Percentiles rank a stretch among this genome's conserved stretches.
phyloP scores from a whole-genome alignment of 2,329 filamentous ascomycete species.

The Diaporthe sp. region DNA sequence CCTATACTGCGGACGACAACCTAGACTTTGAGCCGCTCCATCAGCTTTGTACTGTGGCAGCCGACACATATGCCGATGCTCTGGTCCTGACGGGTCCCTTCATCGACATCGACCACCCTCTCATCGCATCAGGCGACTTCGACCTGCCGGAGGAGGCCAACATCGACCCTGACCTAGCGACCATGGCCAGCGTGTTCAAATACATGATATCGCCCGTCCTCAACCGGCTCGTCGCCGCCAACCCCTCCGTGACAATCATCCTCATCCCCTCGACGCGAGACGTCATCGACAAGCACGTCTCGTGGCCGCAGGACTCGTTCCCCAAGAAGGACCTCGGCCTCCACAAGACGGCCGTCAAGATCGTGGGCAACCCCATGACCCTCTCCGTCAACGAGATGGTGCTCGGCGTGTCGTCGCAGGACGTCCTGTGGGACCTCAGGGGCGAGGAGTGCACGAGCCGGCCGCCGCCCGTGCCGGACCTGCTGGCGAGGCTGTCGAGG shows the following conservation, averaged over 20 bases:
- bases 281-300: conserved; percentile 83
- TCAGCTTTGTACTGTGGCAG: conserved; percentile 82
- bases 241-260: conserved; percentile 84
- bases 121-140: conserved; percentile 85
- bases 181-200: conserved; percentile 86
- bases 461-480: conserved; percentile 66
- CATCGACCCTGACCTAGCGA: conserved; percentile 82
- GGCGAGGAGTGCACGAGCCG: conserved; percentile 77
- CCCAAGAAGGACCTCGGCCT: conserved; percentile 80
- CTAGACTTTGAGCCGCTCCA: conserved; percentile 90
- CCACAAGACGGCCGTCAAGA: conserved; percentile 75
- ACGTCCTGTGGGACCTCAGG: conserved; percentile 86
- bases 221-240: conserved; percentile 74
- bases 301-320: conserved; percentile 80
- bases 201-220: conserved; percentile 82
- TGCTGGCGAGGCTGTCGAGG: conserved; percentile 78
- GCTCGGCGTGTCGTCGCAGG: conserved; percentile 85
- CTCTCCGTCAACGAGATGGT: conserved; percentile 89
- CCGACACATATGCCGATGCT: conserved; percentile 80
- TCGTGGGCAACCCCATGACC: conserved; percentile 92
- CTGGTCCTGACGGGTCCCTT: conserved; percentile 89
- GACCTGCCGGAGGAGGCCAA: conserved; percentile 77
- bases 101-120: conserved; percentile 89
- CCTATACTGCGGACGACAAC: conserved; percentile 93
- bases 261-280: conserved; percentile 88